Evolutionary conservation across 139 green algal genomes (phyloP).

Genomic region (Chlamydomonas schloesseri): DNA sequence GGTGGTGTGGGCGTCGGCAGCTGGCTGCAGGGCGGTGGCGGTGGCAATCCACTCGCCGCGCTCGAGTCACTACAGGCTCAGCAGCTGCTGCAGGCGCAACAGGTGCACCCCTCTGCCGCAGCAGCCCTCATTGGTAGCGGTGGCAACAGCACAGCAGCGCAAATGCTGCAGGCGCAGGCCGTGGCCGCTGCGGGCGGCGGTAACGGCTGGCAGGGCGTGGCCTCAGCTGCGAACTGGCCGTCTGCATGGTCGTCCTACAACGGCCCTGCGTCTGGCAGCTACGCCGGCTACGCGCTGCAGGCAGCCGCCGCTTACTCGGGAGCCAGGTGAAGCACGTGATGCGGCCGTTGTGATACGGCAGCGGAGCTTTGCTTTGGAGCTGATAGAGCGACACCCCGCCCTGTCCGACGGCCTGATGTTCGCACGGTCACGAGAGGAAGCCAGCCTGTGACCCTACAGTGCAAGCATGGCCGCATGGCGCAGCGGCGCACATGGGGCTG

Average conservation of each 20-base stretch:
- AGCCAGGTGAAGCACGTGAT: neutral
- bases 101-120: neutral
- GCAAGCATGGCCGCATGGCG: too few species aligned
- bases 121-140: neutral
- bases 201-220: neutral
- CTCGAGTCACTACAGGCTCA: neutral
- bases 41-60: neutral
- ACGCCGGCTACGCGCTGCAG: slow-evolving; percentile 30
- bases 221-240: too few species aligned
- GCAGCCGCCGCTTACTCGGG: slow-evolving; percentile 14
- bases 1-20: neutral
- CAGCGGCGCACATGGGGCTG: too few species aligned
- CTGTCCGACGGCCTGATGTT: neutral
- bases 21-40: slow-evolving; percentile 4
- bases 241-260: slow-evolving; percentile 2
- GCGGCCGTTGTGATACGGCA: too few species aligned
- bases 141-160: neutral
- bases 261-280: neutral
- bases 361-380: neutral
- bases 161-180: slow-evolving; percentile 14
- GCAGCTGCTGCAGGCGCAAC: neutral
- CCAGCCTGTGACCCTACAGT: too few species aligned
- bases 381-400: too few species aligned
- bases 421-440: slow-evolving; percentile 2
- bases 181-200: neutral